Percentiles rank a stretch among this genome's conserved stretches.
Evolutionary conservation across 306 rosid species (phyloP).

Genomic region (Vigna mungo): DNA sequence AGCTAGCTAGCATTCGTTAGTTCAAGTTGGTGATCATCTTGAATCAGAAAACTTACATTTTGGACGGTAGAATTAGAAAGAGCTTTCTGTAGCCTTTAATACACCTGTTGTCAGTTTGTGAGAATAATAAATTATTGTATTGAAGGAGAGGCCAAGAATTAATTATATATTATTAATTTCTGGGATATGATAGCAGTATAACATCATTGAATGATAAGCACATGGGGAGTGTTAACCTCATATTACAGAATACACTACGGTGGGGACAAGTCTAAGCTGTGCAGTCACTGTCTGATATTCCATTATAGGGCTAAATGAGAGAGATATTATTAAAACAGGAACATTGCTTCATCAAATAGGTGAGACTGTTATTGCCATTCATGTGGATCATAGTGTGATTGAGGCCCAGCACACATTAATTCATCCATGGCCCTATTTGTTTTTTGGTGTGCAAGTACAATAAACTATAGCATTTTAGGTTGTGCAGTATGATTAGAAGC

Average conservation of each 20-base stretch:
- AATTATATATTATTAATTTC: constrained; percentile 35
- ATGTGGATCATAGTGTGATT: constrained; percentile 53
- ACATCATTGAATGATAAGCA: constrained; percentile 57
- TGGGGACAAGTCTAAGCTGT: constrained; percentile 65
- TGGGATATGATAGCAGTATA: constrained; percentile 38
- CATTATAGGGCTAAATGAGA: constrained; percentile 51
- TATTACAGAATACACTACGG: constrained; percentile 47
- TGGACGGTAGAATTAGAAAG: not conserved
- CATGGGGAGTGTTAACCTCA: constrained; percentile 57
- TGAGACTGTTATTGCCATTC: constrained; percentile 46
- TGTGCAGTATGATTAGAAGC: constrained; percentile 49
- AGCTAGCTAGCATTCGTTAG: constrained; percentile 13
- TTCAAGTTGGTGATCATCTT: constrained; percentile 32
- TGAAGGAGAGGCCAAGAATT: constrained; percentile 32
- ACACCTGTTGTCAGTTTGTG: constrained; percentile 36
- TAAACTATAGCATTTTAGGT: constrained; percentile 37
- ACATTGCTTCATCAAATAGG: constrained; percentile 47
- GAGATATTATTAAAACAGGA: constrained; percentile 48
- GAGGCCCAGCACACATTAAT: constrained; percentile 60
- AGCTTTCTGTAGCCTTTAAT: constrained; percentile 18
- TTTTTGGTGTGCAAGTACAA: constrained; percentile 46
- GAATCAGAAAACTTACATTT: not conserved
- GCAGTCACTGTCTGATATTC: constrained; percentile 62
- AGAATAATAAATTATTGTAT: constrained; percentile 33
- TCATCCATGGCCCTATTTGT: constrained; percentile 50